phyloP scores from a whole-genome alignment of 805 yeast genomes.

The Alloascoidea hylecoeti region DNA sequence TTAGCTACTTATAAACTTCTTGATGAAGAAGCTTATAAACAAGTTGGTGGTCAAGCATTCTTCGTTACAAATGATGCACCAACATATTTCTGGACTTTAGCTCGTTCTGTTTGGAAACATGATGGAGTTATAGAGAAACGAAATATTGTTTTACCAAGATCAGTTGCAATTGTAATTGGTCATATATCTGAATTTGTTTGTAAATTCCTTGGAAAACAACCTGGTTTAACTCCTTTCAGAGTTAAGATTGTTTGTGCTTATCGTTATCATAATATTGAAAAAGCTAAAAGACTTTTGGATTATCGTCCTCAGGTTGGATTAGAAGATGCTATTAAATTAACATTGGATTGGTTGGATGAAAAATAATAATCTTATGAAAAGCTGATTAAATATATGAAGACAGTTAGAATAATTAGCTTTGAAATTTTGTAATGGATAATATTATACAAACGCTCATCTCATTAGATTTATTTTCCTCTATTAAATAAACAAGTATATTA shows the following conservation, averaged over 20 bases:
- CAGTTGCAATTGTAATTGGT: constrained; percentile 72
- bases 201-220: constrained; percentile 61
- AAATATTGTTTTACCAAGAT: constrained; percentile 55
- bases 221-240: constrained; percentile 93
- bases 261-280: constrained; percentile 83
- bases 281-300: constrained; percentile 68
- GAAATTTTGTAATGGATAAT: too few species aligned
- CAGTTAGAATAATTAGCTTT: too few species aligned
- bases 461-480: too few species aligned
- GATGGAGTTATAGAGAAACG: constrained; percentile 71
- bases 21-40: constrained; percentile 21
- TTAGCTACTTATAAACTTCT: constrained; percentile 74
- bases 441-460: too few species aligned
- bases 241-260: constrained; percentile 86
- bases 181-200: constrained; percentile 67
- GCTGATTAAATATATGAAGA: too few species aligned
- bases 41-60: constrained; percentile 75
- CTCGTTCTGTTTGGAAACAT: constrained; percentile 94
- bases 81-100: constrained; percentile 92
- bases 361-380: too few species aligned
- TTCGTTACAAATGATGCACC: constrained; percentile 92
- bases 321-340: constrained; percentile 66
- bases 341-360: constrained; percentile 86
- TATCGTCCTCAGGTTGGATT: constrained; percentile 70
- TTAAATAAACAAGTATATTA: too few species aligned